Conservation (phyloP, 2,329 filamentous ascomycete species). For the Chaetomiaceae sp. region DNA sequence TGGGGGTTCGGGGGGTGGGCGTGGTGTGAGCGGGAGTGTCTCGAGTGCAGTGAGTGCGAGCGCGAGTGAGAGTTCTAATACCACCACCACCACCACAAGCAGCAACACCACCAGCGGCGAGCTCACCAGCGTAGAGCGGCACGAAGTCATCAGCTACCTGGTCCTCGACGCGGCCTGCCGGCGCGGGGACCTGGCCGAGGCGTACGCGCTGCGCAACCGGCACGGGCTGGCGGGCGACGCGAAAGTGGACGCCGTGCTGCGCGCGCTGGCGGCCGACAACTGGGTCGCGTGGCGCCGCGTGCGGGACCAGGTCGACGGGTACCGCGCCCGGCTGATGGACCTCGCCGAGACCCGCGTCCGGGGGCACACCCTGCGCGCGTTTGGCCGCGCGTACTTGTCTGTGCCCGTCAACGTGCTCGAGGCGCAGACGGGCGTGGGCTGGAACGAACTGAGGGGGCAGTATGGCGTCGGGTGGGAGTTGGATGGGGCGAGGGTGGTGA, state of each 20-base stretch:
- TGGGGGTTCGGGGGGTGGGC: no score
- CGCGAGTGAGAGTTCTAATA: no score
- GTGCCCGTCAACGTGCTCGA: constrained; percentile 68
- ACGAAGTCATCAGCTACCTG: constrained; percentile 75
- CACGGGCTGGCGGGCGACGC: constrained; percentile 59
- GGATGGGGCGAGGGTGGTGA: constrained; percentile 64
- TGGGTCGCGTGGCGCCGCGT: constrained; percentile 74
- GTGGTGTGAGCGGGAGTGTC: no score
- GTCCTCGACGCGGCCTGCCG: constrained; percentile 88
- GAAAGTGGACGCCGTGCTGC: constrained; percentile 65
- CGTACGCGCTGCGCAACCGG: constrained; percentile 59
- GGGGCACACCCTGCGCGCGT: constrained; percentile 75
- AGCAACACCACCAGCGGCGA: constrained; percentile 44
- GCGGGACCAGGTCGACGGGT: constrained; percentile 69
- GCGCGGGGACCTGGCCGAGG: constrained; percentile 66
- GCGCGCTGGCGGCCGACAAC: constrained; percentile 72
- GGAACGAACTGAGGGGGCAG: constrained; percentile 62
- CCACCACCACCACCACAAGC: neutral
- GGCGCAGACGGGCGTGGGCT: constrained; percentile 60
- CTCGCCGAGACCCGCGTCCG: constrained; percentile 73
- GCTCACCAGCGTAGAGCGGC: constrained; percentile 67
- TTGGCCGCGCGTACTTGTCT: constrained; percentile 74
- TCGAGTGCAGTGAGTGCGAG: no score
- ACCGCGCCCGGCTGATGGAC: constrained; percentile 73
- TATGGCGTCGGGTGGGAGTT: constrained; percentile 83